Evolutionary conservation across 2,329 filamentous ascomycete species (phyloP), one percentile per base, ranked within the genome.

Genomic region (Hymenoscyphus occultus): DNA sequence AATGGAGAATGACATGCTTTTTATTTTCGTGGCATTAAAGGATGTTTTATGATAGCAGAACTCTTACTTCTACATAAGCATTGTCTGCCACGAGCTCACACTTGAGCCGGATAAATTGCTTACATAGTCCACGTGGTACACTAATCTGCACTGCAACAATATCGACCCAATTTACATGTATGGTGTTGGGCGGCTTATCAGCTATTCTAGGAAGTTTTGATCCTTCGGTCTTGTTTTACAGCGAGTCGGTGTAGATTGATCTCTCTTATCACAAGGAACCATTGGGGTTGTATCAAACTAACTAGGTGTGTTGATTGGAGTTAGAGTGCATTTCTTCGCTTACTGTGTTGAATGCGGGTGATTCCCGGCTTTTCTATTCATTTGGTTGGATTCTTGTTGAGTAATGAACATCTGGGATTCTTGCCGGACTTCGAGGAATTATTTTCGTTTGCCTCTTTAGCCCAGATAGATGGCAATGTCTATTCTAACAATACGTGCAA

Each of bases 81-180:
- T 51, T 19, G 45, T 19, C 22, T 22, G 45, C 45, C 45, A 51
- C 45, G 45, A 51, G 45, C 19, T 51, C 22, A n/a, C 12, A 6
- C 22, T 51, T 51, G 4, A n/a, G n/a, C 45, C n/a, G 45, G 19
- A 51, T 9, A 51, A 6, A 51, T 51, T 51, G 7, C 42, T 45
- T 45, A 45, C 42, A 45, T n/a, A 45, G 19, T 51, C 45, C 45
- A 51, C 45, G 19, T 51, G 45, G 45, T 51, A 51, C 45, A 51
- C n/a, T 51, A 5, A 51, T 12, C 14, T 51, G 45, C 45, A 51
- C 19, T n/a, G 45, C 22, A 9, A 22, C 45, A 51, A 51, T 51
- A 51, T 51, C 45, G 12, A 22, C 19, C 42, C 5, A 51, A 22
- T 48, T 7, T 48, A 48, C 19, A 48, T 51, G 45, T 28, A 22